phyloP scores from a whole-genome alignment of 306 rosid genomes.

The Fagus sylvatica region DNA sequence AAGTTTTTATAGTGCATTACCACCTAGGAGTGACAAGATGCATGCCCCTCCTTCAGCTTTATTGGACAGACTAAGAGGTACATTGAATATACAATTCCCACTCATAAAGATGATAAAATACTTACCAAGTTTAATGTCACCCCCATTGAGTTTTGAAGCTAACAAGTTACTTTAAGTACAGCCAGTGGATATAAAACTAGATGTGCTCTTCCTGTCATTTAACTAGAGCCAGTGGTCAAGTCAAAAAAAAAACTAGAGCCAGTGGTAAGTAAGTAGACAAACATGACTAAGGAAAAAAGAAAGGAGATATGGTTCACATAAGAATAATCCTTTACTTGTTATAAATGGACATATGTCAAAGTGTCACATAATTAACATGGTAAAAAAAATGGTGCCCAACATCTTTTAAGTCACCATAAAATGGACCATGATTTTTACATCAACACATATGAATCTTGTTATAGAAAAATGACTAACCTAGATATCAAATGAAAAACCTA shows the following conservation, averaged over 20 bases:
- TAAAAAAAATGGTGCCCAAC: too few species aligned
- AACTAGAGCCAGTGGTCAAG: not conserved
- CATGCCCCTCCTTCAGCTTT: slow-evolving; percentile 7
- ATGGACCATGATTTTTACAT: not conserved
- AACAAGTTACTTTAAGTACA: slow-evolving; percentile 8
- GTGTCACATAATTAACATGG: too few species aligned
- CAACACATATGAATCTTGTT: not conserved
- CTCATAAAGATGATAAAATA: not conserved
- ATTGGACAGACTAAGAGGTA: not conserved
- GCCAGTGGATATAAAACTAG: not conserved
- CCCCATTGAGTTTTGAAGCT: slow-evolving; percentile 18
- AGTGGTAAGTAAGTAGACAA: too few species aligned
- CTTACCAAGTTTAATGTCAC: not conserved
- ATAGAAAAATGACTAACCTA: not conserved
- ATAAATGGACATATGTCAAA: too few species aligned
- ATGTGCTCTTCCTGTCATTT: slow-evolving; percentile 4
- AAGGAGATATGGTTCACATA: not conserved
- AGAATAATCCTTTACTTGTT: too few species aligned
- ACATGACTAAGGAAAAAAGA: not conserved
- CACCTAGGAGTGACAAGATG: slow-evolving; percentile 3
- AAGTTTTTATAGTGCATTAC: not conserved
- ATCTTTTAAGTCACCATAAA: not conserved
- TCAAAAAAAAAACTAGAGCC: slow-evolving; percentile 10
- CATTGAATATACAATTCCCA: not conserved
- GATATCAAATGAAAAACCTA: too few species aligned